Evolutionary conservation across 768 basidiomycete genomes (phyloP).

Genomic region (Amanita rubescens): DNA sequence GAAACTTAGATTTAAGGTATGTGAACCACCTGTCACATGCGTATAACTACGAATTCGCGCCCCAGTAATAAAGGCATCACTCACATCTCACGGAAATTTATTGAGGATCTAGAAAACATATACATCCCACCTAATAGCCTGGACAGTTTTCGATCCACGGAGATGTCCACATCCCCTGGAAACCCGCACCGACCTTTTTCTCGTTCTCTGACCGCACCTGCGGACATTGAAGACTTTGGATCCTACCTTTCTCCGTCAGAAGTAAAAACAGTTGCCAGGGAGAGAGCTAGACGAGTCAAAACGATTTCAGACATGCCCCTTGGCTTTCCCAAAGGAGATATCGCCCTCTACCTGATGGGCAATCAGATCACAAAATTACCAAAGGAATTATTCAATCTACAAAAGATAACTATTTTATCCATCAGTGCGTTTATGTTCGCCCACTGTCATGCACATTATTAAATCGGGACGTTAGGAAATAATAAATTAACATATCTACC

Average conservation of each 20-base stretch:
- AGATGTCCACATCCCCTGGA: slow-evolving; percentile 6
- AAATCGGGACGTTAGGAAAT: slow-evolving; percentile 35
- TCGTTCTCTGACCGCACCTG: slow-evolving; percentile 30
- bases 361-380: slow-evolving; percentile 53
- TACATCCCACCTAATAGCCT: slow-evolving; percentile 33
- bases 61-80: slow-evolving; percentile 34
- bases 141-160: slow-evolving; percentile 14
- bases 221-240: slow-evolving; percentile 10
- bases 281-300: slow-evolving; percentile 23
- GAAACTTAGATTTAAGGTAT: slow-evolving; percentile 50
- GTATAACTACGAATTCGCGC: slow-evolving; percentile 7
- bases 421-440: slow-evolving; percentile 41
- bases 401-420: slow-evolving; percentile 53
- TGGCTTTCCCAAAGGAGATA: slow-evolving; percentile 38
- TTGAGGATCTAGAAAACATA: slow-evolving; percentile 38
- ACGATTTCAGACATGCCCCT: slow-evolving; percentile 24
- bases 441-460: not conserved
- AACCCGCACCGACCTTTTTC: slow-evolving; percentile 18
- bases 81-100: slow-evolving; percentile 41
- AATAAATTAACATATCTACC: slow-evolving; percentile 54
- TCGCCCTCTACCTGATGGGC: slow-evolving; percentile 48
- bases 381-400: slow-evolving; percentile 45
- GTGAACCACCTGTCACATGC: slow-evolving; percentile 7
- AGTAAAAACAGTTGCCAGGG: slow-evolving; percentile 15
- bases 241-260: slow-evolving; percentile 14